A percentile compares a stretch with the other conserved stretches of the same genome.
These are phyloP conservation scores for Daldinia grandis DNA, from an alignment of 495 filamentous ascomycete species.

Conservation along the genomic window DNA sequence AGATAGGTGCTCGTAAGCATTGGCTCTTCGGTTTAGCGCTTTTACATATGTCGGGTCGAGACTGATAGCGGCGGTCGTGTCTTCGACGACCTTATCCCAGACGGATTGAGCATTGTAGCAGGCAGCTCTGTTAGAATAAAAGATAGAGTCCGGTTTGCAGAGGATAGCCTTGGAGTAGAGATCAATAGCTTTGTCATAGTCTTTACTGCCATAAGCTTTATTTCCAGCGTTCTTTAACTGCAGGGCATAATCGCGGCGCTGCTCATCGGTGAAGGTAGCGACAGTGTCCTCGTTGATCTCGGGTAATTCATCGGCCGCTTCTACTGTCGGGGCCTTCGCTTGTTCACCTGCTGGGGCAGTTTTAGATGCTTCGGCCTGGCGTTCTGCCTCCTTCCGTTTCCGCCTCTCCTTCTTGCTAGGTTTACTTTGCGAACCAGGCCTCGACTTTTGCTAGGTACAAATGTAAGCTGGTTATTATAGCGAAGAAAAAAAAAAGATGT, in stretches of 20 bases:
- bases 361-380: slow-evolving; percentile 61
- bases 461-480: slow-evolving; percentile 13
- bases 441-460: slow-evolving; percentile 32
- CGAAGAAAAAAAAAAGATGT: background rate
- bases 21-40: slow-evolving; percentile 93
- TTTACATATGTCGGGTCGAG: slow-evolving; percentile 97
- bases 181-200: slow-evolving; percentile 89
- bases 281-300: slow-evolving; percentile 85
- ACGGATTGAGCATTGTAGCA: slow-evolving; percentile 92
- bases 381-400: slow-evolving; percentile 77
- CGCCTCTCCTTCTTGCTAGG: slow-evolving; percentile 64
- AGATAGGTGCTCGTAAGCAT: slow-evolving; percentile 91
- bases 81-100: slow-evolving; percentile 97
- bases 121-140: slow-evolving; percentile 97
- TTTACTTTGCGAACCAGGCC: slow-evolving; percentile 49
- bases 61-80: slow-evolving; percentile 91
- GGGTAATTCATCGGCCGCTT: slow-evolving; percentile 79
- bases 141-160: slow-evolving; percentile 96
- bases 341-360: slow-evolving; percentile 48
- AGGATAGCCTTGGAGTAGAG: slow-evolving; percentile 95
- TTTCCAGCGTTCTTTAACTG: slow-evolving; percentile 96
- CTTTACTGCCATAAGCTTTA: slow-evolving; percentile 92
- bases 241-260: slow-evolving; percentile 82
- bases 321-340: slow-evolving; percentile 63
- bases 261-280: slow-evolving; percentile 70